Base-by-base conservation (phyloP, 352 stramenopile species). In the Pythium myriotylum region DNA sequence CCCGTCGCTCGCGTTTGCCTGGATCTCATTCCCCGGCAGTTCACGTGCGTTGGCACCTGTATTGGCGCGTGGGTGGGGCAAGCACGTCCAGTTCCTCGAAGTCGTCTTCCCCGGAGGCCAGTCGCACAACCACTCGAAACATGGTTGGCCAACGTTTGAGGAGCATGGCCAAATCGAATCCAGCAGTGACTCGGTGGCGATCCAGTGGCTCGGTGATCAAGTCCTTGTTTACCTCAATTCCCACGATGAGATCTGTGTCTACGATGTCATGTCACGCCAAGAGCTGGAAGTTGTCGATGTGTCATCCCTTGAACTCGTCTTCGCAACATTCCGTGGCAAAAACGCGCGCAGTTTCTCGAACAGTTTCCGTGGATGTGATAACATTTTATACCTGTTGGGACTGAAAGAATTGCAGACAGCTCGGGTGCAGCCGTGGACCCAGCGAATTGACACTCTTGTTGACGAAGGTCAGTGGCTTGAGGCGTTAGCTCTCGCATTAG, bases 381-480 rank as follows among this genome's bases (percentile, higher is more conserved):
- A 98, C 49, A 92, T 96, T 56, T 64, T 98, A 40, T 95, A 98
- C 45, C 56, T 98, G 12, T 66, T 99, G 17, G 96, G 94, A 59
- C 73, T 97, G 52, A 92, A 97, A 68, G 91, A 98, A 68, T 68
- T 99, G 4, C 85, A 97, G 51, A 89, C 83, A 1, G 89, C 97
- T 40, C 89, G 89, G 17, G 86, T 98, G 35, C 77, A 98, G 47
- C 91, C 91, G 23, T 98, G 94, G 76, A 95, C 84, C 27, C 80
- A 97, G 62, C 88, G 94, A 55, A 97, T 99, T 47, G 91, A 97
- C 52, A 93, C 89, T 39, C 72, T 99, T 16, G 91, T 98, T 48
- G 89, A 98, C 53, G 91, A 98, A 66, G 96, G 96, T 42, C 94
- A 99, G 74, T 99, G 96, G 96, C 80, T 99, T 6, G 95, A 99